A percentile compares a stretch with the other conserved stretches of the same genome.
Conservation (phyloP, 495 filamentous ascomycete species). For the Tuber indicum region DNA sequence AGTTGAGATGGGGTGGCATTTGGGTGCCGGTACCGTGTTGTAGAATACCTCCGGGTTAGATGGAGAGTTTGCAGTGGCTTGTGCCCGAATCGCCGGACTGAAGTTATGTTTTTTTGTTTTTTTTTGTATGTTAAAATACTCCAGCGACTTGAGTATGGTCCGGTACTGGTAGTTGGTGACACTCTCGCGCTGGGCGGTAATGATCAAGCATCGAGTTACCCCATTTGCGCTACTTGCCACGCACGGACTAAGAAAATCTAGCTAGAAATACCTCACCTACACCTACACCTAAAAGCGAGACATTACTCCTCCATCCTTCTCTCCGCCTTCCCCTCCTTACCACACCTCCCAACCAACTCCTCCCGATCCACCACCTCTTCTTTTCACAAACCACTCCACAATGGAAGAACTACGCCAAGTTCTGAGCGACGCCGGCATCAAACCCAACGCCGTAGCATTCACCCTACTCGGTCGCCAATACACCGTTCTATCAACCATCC, state of each 20-base stretch:
- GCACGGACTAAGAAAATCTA: background rate
- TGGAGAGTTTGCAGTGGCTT: background rate
- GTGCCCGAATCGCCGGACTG: background rate
- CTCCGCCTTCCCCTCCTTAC: background rate
- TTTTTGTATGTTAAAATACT: background rate
- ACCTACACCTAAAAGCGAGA: background rate
- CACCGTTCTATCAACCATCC: slow-evolving; percentile 20
- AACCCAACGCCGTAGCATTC: slow-evolving; percentile 21
- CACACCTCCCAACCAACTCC: background rate
- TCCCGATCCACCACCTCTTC: background rate
- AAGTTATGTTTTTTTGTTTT: background rate
- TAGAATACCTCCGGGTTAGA: background rate
- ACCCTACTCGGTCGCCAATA: slow-evolving; percentile 24
- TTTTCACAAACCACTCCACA: background rate
- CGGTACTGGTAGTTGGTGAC: no score
- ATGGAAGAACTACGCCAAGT: slow-evolving; percentile 17
- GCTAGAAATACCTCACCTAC: background rate
- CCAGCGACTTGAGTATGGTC: background rate
- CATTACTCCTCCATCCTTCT: background rate
- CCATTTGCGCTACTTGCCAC: background rate
- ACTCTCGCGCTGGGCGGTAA: background rate
- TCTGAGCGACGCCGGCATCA: slow-evolving; percentile 12
- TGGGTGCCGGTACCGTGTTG: background rate
- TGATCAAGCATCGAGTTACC: background rate
- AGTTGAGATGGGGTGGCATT: background rate